Evolutionary conservation across 164 flowering plant genomes (phyloP), one percentile per base, ranked within the genome.

Genomic region (Stephania cephalantha): DNA sequence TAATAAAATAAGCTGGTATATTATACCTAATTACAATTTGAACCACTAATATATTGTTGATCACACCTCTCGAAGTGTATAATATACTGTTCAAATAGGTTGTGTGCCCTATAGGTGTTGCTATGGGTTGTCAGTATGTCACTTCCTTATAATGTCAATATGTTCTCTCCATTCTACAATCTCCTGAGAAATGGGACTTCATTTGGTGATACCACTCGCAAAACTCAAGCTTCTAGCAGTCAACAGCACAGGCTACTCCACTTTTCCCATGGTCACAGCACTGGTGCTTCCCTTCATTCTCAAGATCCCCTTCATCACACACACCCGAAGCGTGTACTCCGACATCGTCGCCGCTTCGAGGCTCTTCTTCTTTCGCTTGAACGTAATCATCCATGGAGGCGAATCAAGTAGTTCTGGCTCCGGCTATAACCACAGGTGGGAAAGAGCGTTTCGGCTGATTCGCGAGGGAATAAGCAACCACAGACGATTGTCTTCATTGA

Each of bases 311-410:
- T 52, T 78, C 50, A 35, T 42, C 44, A 48, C 58, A 45, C 10
- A 10, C 29, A 64, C 75, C 46, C 65, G 71, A 46, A 65, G 46
- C 35, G 71, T 42, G 22, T 78, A 35, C 65, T 8, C 71, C 17
- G 46, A 71, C 7, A 2, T 74, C 4, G 53, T 75, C 2, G 22
- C 22, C 2, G 52, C 80, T 66, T 66, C 17, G 6, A 50, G 55
- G 9, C 29, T 78, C 68, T 78, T 78, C 74, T 64, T 74, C 29
- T 78, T 70, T 29, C 70, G 31, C 52, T 66, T 78, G 53, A 52
- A 48, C 18, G 6, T 69, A 30, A 76, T 76, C 9, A 53, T 70
- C 18, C 71, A 63, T 45, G 64, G 71, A 8, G 70, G 29, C 1
- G 69, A 29, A 46, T 46, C 46, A 6, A 15, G 6, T 13, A 35